A percentile compares a stretch with the other conserved stretches of the same genome.
phyloP scores from a whole-genome alignment of 2,329 filamentous ascomycete genomes.

The Fusarium acutatum region DNA sequence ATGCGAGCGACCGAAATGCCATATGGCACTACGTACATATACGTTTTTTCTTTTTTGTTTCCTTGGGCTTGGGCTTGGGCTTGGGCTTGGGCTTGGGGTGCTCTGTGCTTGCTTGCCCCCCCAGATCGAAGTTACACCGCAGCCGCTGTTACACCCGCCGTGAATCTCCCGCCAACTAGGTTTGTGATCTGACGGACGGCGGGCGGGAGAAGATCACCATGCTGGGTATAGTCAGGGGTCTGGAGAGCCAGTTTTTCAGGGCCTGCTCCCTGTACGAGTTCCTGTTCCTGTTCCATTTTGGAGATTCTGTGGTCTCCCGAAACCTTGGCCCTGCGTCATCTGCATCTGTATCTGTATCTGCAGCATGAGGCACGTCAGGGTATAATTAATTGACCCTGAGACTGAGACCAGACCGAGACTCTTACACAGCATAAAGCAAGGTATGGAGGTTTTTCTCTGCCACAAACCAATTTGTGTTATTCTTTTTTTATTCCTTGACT shows the following conservation, averaged over 20 bases:
- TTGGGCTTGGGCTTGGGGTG: neutral
- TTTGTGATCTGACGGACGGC: neutral
- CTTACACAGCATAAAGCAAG: neutral
- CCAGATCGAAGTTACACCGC: slow-evolving; percentile 33
- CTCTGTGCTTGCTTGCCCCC: neutral
- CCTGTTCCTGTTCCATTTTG: neutral
- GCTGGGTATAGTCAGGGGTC: slow-evolving; percentile 24
- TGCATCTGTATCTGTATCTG: neutral
- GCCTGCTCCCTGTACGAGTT: neutral
- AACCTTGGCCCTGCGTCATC: neutral
- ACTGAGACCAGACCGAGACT: neutral
- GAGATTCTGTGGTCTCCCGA: neutral
- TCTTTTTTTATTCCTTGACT: neutral
- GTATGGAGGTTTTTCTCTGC: neutral
- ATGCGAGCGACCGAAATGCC: neutral
- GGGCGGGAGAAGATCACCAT: slow-evolving; percentile 5
- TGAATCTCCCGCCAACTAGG: slow-evolving; percentile 25
- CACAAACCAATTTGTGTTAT: neutral
- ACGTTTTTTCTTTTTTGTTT: neutral
- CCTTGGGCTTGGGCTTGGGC: neutral
- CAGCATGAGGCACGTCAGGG: neutral
- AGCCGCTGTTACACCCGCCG: slow-evolving; percentile 24
- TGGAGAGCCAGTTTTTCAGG: neutral
- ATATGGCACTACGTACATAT: neutral
- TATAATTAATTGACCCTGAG: neutral